phyloP scores from a whole-genome alignment of 2,329 filamentous ascomycete species.

The Aspergillus thermomutatus region DNA sequence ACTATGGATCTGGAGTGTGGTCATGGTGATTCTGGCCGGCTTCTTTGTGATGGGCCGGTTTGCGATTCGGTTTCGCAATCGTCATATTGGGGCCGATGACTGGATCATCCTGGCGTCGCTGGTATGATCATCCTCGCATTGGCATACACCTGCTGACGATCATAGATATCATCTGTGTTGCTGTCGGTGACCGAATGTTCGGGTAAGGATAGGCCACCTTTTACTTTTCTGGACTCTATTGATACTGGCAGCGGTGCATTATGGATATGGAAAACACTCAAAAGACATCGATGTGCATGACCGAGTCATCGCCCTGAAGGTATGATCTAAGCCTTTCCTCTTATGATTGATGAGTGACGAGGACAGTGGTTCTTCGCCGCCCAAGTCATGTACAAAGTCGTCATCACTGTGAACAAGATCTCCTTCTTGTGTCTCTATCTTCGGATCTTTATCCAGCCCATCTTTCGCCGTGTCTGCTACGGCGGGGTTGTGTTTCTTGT shows the following conservation, averaged over 20 bases:
- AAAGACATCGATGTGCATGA: slow-evolving; percentile 18
- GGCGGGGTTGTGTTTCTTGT: slow-evolving; percentile 15
- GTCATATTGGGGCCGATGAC: slow-evolving; percentile 19
- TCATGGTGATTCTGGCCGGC: slow-evolving; percentile 18
- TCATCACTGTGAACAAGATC: slow-evolving; percentile 52
- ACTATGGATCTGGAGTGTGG: slow-evolving; percentile 19
- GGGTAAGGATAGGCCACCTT: neutral
- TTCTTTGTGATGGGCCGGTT: slow-evolving; percentile 19
- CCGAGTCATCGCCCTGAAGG: slow-evolving; percentile 22
- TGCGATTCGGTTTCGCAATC: slow-evolving; percentile 14
- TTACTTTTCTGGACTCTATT: neutral
- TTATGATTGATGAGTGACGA: neutral
- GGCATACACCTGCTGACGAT: neutral
- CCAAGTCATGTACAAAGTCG: slow-evolving; percentile 55
- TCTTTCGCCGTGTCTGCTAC: slow-evolving; percentile 47
- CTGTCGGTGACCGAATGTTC: slow-evolving; percentile 16
- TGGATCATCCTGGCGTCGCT: slow-evolving; percentile 22
- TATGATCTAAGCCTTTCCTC: neutral
- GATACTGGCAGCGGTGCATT: slow-evolving; percentile 19
- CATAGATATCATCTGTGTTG: slow-evolving; percentile 11
- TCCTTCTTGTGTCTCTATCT: slow-evolving; percentile 55
- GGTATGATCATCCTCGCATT: slow-evolving; percentile 3
- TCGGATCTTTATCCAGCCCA: slow-evolving; percentile 47
- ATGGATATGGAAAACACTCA: slow-evolving; percentile 30
- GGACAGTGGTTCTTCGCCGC: slow-evolving; percentile 46